Base-by-base conservation (phyloP, 768 basidiomycete genomes). In the Leccinum obscurum region DNA sequence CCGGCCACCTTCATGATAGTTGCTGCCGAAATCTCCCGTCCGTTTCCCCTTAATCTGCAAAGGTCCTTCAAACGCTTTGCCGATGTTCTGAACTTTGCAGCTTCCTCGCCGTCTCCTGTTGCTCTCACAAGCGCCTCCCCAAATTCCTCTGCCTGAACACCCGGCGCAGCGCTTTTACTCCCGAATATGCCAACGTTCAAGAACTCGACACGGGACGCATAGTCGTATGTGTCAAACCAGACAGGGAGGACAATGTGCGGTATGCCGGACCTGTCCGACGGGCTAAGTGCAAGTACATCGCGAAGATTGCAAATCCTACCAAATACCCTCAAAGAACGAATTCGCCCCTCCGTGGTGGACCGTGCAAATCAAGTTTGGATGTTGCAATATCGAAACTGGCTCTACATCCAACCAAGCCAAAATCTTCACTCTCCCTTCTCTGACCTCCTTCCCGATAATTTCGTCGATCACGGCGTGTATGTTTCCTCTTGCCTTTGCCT, bases 221-320 rank as follows among this genome's bases (percentile, higher is more conserved):
- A 58, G 10, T 65, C 59, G 41, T 49, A 66, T 5, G 62, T 63
- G 41, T 66, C 65, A 20, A 6, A 56, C 65, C 62, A 64, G 22
- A 58, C 57, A 0, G 65, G 48, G n/a, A 67, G 62, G 15, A 63
- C 41, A 9, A 66, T 46, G 15, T 60, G 62, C 0, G 61, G 61
- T 0, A 60, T 11, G 1, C 65, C 65, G 48, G 58, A 66, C 56
- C 65, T 66, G 15, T 50, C 15, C 20, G 28, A 44, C 10, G 22
- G 8, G 9, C 28, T 22, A 10, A 4, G 14, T 32, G n/a, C 46
- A 22, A 48, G 46, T 24, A 6, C 3, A 22, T 3, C 20, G 6
- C 20, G 20, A 48, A 20, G 20, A n/a, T 48, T 22, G 46, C 37
- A 6, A 46, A 13, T 17, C 54, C 52, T 17, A 55, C 58, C 39